Base-by-base conservation (phyloP, 257 asterid species). In the Nicotiana benthamiana region DNA sequence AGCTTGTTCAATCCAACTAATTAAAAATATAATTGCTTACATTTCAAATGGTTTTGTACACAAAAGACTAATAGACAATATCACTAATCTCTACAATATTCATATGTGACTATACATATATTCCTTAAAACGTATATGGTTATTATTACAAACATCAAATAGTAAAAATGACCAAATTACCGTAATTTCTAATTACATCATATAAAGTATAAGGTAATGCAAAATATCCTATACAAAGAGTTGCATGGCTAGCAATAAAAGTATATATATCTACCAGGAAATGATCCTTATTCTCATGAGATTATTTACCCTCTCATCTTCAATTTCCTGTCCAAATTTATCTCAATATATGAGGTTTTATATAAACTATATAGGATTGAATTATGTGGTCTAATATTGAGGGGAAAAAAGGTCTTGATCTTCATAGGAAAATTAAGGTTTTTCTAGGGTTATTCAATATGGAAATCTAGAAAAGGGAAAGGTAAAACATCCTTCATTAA, bases 401-500 rank as follows among this genome's bases (percentile, higher is more conserved):
- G 36, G 6, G 6, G 15, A 6, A 11, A 24, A 16, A 27, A 5
- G 24, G 36, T 27, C 64, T 51, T 27, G 54, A 59, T 54, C 0
- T 56, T 12, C 56, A 60, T 74, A 74, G 61, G 78, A n/a, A 74
- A 48, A 74, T 48, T 24, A 46, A 48, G 30, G 36, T 24, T 74
- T 11, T 46, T 46, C 7, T 74, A 74, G 77, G 72, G 32, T 61
- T 85, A 86, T 80, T 88, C 87, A 80, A 77, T 83, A 59, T 83
- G 92, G 57, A 83, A 89, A 84, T 90, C 87, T 66, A 84, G 87
- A 59, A 86, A 85, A 68, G 95, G 91, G 66, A 87, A 87, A n/a
- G 89, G 82, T 10, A 90, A 82, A 80, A 83, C 90, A 88, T 89
- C 92, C 75, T 86, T 88, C 95, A 91, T 91, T 84, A 89, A 82